Evolutionary conservation across 768 basidiomycete species (phyloP), one percentile per base, ranked within the genome.

Genomic region (Sporobolomyces roseus): DNA sequence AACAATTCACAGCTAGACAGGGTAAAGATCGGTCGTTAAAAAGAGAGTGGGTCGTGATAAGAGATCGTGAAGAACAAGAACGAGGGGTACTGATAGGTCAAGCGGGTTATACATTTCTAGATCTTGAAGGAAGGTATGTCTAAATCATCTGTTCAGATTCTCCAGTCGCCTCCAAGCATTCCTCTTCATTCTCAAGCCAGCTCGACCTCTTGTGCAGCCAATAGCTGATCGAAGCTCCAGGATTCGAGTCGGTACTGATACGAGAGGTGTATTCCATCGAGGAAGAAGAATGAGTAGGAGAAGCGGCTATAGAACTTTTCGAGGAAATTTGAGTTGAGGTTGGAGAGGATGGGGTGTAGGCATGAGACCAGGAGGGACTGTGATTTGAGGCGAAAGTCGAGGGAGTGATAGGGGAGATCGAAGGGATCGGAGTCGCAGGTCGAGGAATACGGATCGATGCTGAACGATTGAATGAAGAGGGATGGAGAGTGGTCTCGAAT

Each of bases 121-220:
- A 14, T 30, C 30, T 19, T 4, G 9, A 21, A 36, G 12, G 8
- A 13, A 23, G 23, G 33, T 27, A 52, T 7, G 50, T 33, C 32
- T 30, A 59, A 43, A 59, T 3, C 41, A 59, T 45, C 32, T 59
- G 56, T 7, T 59, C 41, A 36, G 41, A 45, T 33, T 59, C 41
- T 16, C 56, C 56, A 27, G 16, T 17, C 41, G 27, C 56, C 10
- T 41, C 36, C 41, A 59, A 17, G 25, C 23, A 30, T n/a, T 59
- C 56, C 21, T 12, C 29, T 46, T 41, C 41, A 17, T 59, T 25
- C 32, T 46, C 41, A 9, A 14, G 25, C 56, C 41, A 46, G 3
- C 16, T 29, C n/a, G 56, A 59, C 3, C 41, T n/a, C 4, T 43
- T 16, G 4, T 21, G 56, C 4, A 45, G 25, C 56, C 56, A 59